Conservation (phyloP, 164 flowering plant genomes). For the Paratinospora sagittata region DNA sequence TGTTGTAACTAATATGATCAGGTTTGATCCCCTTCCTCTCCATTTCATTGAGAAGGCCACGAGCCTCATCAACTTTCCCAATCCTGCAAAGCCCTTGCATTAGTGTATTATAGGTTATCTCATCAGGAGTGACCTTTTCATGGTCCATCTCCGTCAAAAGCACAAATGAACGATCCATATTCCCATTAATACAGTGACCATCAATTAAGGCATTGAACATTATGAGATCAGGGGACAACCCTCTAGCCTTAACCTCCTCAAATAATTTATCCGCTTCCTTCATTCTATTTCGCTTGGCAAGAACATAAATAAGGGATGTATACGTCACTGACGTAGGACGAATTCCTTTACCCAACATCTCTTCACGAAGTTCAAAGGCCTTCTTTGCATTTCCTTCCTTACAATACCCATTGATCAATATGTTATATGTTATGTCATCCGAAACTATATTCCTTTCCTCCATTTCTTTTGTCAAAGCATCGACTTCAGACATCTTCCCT, state of each 20-base stretch:
- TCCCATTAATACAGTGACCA: slow-evolving; percentile 52
- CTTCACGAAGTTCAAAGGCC: slow-evolving; percentile 58
- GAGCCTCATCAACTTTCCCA: slow-evolving; percentile 80
- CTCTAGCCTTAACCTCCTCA: slow-evolving; percentile 32
- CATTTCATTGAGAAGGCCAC: slow-evolving; percentile 65
- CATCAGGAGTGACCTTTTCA: slow-evolving; percentile 57
- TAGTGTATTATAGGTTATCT: slow-evolving; percentile 73
- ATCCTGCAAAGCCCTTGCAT: slow-evolving; percentile 69
- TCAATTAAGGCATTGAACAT: slow-evolving; percentile 67
- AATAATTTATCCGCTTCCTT: slow-evolving; percentile 69
- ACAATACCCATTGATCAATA: slow-evolving; percentile 72
- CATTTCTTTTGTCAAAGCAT: slow-evolving; percentile 62
- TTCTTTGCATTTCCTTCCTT: slow-evolving; percentile 49
- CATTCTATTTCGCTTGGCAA: slow-evolving; percentile 49
- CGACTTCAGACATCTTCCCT: slow-evolving; percentile 40
- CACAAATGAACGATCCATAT: slow-evolving; percentile 34
- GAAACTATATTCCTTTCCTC: slow-evolving; percentile 33
- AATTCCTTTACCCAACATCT: slow-evolving; percentile 56
- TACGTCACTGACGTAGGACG: slow-evolving; percentile 58
- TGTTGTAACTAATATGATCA: slow-evolving; percentile 72
- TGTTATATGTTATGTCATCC: slow-evolving; percentile 71
- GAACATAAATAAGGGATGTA: slow-evolving; percentile 65
- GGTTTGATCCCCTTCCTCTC: slow-evolving; percentile 64
- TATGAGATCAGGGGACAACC: slow-evolving; percentile 55
- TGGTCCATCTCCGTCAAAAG: slow-evolving; percentile 58